Evolutionary conservation across 202 grass and related monocot species (phyloP).

Genomic region (Saccharum hybrid): DNA sequence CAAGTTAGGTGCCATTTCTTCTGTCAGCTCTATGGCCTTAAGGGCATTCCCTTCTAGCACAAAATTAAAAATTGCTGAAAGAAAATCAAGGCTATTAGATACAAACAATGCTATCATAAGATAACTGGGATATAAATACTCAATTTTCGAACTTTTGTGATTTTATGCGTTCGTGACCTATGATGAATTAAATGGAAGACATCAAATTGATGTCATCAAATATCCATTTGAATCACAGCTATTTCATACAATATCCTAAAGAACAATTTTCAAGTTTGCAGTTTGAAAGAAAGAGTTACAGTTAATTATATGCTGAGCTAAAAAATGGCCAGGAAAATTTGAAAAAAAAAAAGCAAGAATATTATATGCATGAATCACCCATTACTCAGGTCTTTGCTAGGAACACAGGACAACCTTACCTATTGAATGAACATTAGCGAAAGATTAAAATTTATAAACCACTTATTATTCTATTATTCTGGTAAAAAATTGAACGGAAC

Average conservation of each 20-base stretch:
- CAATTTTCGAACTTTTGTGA: neutral
- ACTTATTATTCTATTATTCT: neutral
- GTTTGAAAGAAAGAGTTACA: neutral
- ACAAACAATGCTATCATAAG: constrained; percentile 29
- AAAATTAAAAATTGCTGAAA: constrained; percentile 84
- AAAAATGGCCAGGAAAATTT: neutral
- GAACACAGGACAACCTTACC: constrained; percentile 9
- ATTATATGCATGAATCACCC: neutral
- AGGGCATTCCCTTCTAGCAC: constrained; percentile 79
- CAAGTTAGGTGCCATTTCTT: constrained; percentile 85
- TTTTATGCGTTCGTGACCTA: neutral
- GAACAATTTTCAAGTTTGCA: neutral
- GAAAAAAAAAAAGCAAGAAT: neutral
- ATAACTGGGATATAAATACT: constrained; percentile 13
- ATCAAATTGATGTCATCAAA: constrained; percentile 2
- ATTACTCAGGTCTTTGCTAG: constrained; percentile 6
- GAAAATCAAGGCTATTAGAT: constrained; percentile 39
- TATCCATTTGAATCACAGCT: constrained; percentile 1
- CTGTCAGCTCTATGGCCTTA: constrained; percentile 87
- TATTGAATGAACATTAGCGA: neutral
- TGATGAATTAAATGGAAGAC: neutral
- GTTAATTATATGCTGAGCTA: neutral
- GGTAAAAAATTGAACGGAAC: constrained; percentile 6
- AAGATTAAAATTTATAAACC: neutral
- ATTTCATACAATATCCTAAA: neutral